Evolutionary conservation across 202 grass and related monocot species (phyloP), one percentile per base, ranked within the genome.

Genomic region (Digitaria exilis): DNA sequence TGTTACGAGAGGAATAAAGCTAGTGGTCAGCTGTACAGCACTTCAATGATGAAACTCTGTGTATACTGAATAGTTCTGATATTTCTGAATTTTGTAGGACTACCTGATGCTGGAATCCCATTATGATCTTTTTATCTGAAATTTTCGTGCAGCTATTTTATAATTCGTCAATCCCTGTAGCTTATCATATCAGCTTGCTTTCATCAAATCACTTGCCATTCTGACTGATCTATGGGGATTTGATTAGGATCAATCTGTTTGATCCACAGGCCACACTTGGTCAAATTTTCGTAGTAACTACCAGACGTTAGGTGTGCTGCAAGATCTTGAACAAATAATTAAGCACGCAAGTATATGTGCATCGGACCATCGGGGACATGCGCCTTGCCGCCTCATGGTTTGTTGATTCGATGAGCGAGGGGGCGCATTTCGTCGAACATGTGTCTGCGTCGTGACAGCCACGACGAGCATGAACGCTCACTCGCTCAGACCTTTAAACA

Each of bases 21-120:
- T 31, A 83, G 31, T 62, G 24, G 44, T 30, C 68, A 75, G 70
- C 83, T 90, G 88, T 90, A 90, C 80, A 90, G 88, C 21, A 57
- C 82, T 24, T 50, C 14, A 15, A 31, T 74, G 65, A 77, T 60
- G 24, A 84, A 84, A 73, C 39, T 72, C 19, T 49, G 65, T 72
- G 24, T 63, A 76, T 84, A 79, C 55, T 71, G 31, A 69, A 76
- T 76, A 60, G 22, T 80, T 49, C n/a, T 61, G 69, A 49, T 35
- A 29, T 73, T 59, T 89, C 39, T 78, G 26, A 86, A 57, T 82
- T 78, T 56, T 57, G 31, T 15, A 57, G 50, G 50, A 16, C 50
- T 18, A 56, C 37, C 4, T 55, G 31, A 74, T 37, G 50, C 31
- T 37, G 31, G 3, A 32, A 0, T 35, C 29, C 18, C 46, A 73